phyloP scores from a whole-genome alignment of 192 early-diverging fungal species.

The Coemansia aciculifera region DNA sequence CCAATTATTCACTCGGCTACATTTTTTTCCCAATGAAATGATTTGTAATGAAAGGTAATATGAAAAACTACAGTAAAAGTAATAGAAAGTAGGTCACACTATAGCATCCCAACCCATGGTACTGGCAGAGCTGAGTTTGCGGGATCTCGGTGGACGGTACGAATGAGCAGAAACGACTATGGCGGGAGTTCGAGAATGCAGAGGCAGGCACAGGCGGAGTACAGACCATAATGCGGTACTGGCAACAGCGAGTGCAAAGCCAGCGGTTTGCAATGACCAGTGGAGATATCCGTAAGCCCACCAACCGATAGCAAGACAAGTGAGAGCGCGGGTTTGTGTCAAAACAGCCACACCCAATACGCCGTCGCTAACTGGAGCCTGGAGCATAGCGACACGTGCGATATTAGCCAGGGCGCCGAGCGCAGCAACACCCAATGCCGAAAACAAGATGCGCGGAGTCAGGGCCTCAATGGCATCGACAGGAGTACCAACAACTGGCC shows the following conservation, averaged over 20 bases:
- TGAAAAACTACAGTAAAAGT: not conserved
- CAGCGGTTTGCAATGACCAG: constrained; percentile 19
- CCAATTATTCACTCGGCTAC: no score
- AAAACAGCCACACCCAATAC: constrained; percentile 27
- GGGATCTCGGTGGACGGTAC: not conserved
- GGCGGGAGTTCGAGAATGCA: not conserved
- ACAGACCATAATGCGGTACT: not conserved
- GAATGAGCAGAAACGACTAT: not conserved
- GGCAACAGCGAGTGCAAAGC: constrained; percentile 15
- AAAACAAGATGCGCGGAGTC: not conserved
- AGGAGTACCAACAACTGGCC: constrained; percentile 36
- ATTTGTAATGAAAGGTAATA: not conserved
- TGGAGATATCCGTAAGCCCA: constrained; percentile 37
- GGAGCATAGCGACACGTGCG: constrained; percentile 22
- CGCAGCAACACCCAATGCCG: constrained; percentile 20
- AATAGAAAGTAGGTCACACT: not conserved
- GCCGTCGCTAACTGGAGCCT: constrained; percentile 18
- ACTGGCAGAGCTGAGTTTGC: constrained; percentile 13
- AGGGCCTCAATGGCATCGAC: constrained; percentile 20
- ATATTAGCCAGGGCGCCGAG: constrained; percentile 27
- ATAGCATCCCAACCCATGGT: not conserved
- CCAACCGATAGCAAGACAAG: constrained; percentile 43
- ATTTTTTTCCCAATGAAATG: no score
- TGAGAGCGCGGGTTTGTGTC: constrained; percentile 16
- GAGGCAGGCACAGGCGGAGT: not conserved